phyloP scores from a whole-genome alignment of 139 green algal genomes.

The Desmodesmus armatus region DNA sequence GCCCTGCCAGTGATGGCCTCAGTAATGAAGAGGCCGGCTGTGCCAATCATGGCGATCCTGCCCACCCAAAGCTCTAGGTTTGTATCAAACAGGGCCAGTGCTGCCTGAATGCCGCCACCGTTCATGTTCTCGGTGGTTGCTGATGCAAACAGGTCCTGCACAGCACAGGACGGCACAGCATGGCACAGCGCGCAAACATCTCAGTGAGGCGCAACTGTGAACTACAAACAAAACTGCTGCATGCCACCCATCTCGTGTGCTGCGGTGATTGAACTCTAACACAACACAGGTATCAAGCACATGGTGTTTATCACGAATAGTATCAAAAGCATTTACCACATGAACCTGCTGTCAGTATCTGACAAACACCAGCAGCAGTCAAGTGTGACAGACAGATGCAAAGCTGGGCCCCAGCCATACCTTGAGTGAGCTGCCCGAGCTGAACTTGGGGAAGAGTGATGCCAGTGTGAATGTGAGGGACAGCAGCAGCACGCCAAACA shows the following conservation, averaged over 20 bases:
- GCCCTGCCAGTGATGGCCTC: conserved; percentile 62
- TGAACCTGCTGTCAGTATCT: too few species aligned
- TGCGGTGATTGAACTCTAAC: too few species aligned
- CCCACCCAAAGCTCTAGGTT: conserved; percentile 64
- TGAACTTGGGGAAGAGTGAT: conserved; percentile 63
- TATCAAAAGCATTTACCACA: too few species aligned
- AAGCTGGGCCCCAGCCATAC: too few species aligned
- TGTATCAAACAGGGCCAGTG: conserved; percentile 59
- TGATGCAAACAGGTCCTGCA: conserved; percentile 53
- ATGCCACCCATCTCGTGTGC: too few species aligned
- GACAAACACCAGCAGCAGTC: too few species aligned
- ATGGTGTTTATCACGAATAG: too few species aligned
- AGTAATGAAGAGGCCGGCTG: conserved; percentile 47
- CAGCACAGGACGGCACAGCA: not conserved
- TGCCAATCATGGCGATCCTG: conserved; percentile 66
- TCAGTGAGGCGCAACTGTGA: too few species aligned
- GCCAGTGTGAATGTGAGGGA: conserved; percentile 48
- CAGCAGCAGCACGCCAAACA: conserved; percentile 50
- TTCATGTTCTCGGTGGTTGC: conserved; percentile 61
- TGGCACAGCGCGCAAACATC: too few species aligned
- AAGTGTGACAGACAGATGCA: too few species aligned
- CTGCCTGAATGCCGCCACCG: not conserved
- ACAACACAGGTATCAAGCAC: too few species aligned
- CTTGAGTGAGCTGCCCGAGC: conserved; percentile 55
- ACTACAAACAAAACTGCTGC: too few species aligned